Conservation (phyloP, 495 filamentous ascomycete genomes). For the Glonium stellatum region DNA sequence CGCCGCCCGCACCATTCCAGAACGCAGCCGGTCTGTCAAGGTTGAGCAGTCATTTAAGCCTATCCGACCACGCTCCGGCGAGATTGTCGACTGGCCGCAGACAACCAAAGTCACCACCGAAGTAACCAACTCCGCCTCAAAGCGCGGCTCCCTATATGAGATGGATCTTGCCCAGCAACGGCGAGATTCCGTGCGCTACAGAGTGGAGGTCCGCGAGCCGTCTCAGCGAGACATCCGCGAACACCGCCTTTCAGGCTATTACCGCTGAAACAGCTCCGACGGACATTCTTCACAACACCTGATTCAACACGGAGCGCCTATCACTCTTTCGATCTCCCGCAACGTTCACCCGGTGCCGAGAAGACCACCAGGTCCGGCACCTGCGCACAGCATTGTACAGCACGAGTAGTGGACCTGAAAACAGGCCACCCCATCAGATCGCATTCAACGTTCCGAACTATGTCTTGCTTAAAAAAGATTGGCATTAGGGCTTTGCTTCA, state of each 20-base stretch:
- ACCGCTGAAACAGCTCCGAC: constrained; percentile 18
- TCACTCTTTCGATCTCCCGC: too few relatives aligned
- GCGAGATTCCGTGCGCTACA: constrained; percentile 26
- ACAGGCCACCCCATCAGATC: too few relatives aligned
- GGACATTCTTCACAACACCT: not conserved
- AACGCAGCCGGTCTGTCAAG: constrained; percentile 22
- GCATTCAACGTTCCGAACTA: too few relatives aligned
- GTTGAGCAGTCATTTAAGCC: constrained; percentile 23
- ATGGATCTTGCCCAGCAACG: constrained; percentile 27
- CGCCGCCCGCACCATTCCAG: constrained; percentile 16
- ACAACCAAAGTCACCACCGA: constrained; percentile 12
- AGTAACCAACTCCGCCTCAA: constrained; percentile 14
- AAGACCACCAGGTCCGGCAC: too few relatives aligned
- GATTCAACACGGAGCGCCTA: not conserved
- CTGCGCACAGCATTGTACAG: too few relatives aligned
- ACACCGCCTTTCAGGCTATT: constrained; percentile 28
- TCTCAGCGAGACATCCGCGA: constrained; percentile 28
- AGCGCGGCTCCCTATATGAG: constrained; percentile 35
- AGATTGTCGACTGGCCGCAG: constrained; percentile 31
- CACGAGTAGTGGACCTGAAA: too few relatives aligned
- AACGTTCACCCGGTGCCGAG: too few relatives aligned
- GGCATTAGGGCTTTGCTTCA: too few relatives aligned
- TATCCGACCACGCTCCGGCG: constrained; percentile 24
- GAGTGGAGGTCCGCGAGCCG: constrained; percentile 35
- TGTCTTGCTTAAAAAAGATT: too few relatives aligned